These are phyloP conservation scores for Trichoderma simmonsii DNA, from an alignment of 2,329 filamentous ascomycete species.

Conservation along the genomic window DNA sequence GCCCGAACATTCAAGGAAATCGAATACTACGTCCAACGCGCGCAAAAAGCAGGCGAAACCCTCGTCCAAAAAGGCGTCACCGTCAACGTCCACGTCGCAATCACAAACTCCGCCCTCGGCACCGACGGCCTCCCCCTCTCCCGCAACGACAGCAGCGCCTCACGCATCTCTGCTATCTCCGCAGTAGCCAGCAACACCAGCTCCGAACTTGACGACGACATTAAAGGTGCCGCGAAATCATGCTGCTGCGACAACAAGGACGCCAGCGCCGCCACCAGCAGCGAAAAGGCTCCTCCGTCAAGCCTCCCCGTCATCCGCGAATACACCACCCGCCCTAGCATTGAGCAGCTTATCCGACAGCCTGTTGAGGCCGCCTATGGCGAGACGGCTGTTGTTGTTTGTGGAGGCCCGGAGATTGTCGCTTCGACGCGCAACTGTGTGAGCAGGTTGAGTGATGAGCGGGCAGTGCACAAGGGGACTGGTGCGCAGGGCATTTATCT, in stretches of 20 bases:
- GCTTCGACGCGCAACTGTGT: slow-evolving; percentile 54
- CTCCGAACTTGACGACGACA: background rate
- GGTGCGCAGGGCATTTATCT: slow-evolving; percentile 61
- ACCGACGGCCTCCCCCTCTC: slow-evolving; percentile 11
- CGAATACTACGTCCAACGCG: slow-evolving; percentile 52
- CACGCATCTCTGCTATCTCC: background rate
- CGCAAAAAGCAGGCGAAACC: slow-evolving; percentile 43
- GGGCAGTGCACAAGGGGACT: slow-evolving; percentile 62
- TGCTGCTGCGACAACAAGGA: slow-evolving; percentile 23
- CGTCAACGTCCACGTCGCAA: slow-evolving; percentile 51
- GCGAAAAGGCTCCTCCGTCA: background rate
- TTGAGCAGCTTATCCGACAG: slow-evolving; percentile 49
- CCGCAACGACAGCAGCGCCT: background rate
- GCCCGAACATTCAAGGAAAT: slow-evolving; percentile 53
- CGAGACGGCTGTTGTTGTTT: slow-evolving; percentile 60
- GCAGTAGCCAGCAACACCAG: background rate
- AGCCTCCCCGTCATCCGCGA: slow-evolving; percentile 34
- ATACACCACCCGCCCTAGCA: slow-evolving; percentile 47
- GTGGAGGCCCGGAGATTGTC: slow-evolving; percentile 55
- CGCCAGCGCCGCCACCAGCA: background rate
- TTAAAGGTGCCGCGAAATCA: slow-evolving; percentile 22
- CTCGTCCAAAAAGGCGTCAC: slow-evolving; percentile 44
- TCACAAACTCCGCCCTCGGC: slow-evolving; percentile 38
- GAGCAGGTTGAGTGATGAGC: slow-evolving; percentile 54
- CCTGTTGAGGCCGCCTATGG: slow-evolving; percentile 57